A percentile compares a stretch with the other conserved stretches of the same genome.
Conservation (phyloP, 257 asterid species). For the Linderniella brevidens region DNA sequence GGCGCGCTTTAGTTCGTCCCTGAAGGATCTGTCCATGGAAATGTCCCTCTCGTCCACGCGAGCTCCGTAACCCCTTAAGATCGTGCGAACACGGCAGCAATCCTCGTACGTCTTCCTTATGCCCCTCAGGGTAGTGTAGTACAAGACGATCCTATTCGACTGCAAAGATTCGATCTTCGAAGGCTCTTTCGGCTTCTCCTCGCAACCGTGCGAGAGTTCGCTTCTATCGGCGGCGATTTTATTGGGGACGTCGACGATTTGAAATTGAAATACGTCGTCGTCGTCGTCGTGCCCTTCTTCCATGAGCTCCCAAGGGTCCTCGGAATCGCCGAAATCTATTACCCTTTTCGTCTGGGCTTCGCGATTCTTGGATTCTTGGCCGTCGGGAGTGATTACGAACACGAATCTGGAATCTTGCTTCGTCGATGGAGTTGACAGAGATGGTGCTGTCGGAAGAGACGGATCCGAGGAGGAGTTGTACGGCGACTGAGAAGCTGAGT, state of each 20-base stretch:
- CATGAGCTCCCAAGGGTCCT: slow-evolving; percentile 86
- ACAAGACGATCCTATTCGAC: slow-evolving; percentile 35
- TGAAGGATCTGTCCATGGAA: slow-evolving; percentile 68
- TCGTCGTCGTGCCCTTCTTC: slow-evolving; percentile 55
- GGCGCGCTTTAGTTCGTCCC: slow-evolving; percentile 52
- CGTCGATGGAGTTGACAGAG: too few relatives aligned
- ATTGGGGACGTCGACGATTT: slow-evolving; percentile 14
- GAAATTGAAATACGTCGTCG: slow-evolving; percentile 32
- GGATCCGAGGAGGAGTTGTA: too few relatives aligned
- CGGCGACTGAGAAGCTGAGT: too few relatives aligned
- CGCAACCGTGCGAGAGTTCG: slow-evolving; percentile 23
- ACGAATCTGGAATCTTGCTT: too few relatives aligned
- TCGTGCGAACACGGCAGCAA: slow-evolving; percentile 53
- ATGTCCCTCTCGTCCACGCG: slow-evolving; percentile 76
- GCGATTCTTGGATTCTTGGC: slow-evolving; percentile 13
- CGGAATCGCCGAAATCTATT: slow-evolving; percentile 14
- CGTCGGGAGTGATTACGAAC: slow-evolving; percentile 22
- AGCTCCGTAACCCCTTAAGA: slow-evolving; percentile 48
- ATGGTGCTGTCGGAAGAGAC: too few relatives aligned
- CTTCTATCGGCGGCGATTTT: slow-evolving; percentile 10
- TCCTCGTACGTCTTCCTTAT: slow-evolving; percentile 81
- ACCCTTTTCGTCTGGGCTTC: slow-evolving; percentile 15
- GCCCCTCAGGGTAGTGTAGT: slow-evolving; percentile 71
- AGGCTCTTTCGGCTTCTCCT: slow-evolving; percentile 15
- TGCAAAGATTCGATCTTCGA: background rate